These are phyloP conservation scores for Puccinia hordei DNA, from an alignment of 1,284 basidiomycete species.

Conservation along the genomic window DNA sequence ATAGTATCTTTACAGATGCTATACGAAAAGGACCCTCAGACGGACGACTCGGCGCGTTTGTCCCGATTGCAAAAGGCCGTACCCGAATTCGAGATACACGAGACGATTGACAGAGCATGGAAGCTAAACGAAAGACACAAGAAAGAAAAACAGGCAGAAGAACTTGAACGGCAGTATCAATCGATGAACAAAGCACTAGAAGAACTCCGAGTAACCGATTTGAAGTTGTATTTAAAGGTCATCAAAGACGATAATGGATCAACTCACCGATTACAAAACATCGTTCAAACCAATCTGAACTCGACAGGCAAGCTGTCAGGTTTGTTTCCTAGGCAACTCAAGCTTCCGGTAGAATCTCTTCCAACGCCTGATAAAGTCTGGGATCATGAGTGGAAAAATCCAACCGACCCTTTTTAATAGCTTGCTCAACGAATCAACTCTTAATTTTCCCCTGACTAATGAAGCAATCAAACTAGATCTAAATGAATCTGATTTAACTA, in stretches of 20 bases:
- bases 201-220: slow-evolving; percentile 31
- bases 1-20: slow-evolving; percentile 29
- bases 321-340: slow-evolving; percentile 73
- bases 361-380: slow-evolving; percentile 63
- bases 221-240: slow-evolving; percentile 9
- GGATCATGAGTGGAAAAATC: slow-evolving; percentile 51
- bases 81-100: slow-evolving; percentile 33
- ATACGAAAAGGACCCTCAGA: slow-evolving; percentile 21
- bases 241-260: slow-evolving; percentile 36
- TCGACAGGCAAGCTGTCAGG: slow-evolving; percentile 61
- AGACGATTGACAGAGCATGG: slow-evolving; percentile 49
- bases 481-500: too few species aligned
- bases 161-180: slow-evolving; percentile 24
- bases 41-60: not conserved
- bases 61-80: not conserved
- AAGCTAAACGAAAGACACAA: slow-evolving; percentile 28
- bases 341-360: slow-evolving; percentile 68
- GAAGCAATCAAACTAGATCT: too few species aligned
- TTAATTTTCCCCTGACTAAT: too few species aligned
- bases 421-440: not conserved
- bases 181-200: slow-evolving; percentile 47
- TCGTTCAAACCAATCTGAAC: slow-evolving; percentile 19
- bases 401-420: slow-evolving; percentile 21
- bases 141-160: not conserved
- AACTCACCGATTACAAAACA: slow-evolving; percentile 34